Conservation (phyloP, 2,329 filamentous ascomycete species). For the Aspergillus versicolor region DNA sequence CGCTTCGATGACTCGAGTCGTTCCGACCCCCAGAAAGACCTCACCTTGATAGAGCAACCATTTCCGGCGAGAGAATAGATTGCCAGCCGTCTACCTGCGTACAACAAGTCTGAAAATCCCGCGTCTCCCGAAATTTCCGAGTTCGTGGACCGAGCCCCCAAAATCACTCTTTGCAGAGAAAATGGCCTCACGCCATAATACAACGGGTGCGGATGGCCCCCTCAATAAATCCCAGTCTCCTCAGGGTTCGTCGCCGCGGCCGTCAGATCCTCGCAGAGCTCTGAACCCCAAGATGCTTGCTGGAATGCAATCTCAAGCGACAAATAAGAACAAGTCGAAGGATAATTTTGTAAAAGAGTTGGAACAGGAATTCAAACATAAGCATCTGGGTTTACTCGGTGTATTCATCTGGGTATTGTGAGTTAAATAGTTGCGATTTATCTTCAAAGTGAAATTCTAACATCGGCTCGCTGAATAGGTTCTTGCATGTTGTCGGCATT, state of each 20-base stretch:
- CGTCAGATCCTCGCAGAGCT: conserved; percentile 14
- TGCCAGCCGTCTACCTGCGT: background rate
- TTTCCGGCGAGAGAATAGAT: background rate
- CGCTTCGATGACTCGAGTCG: conserved; percentile 16
- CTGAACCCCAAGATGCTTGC: conserved; percentile 11
- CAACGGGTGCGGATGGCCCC: conserved; percentile 7
- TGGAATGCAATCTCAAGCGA: conserved; percentile 16
- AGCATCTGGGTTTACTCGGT: conserved; percentile 38
- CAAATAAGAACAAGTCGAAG: conserved; percentile 27
- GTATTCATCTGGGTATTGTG: conserved; percentile 43
- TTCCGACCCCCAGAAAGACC: background rate
- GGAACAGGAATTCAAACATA: conserved; percentile 40
- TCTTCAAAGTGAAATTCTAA: background rate
- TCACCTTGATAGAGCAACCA: background rate
- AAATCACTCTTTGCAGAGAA: background rate
- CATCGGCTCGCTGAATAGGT: conserved; percentile 36
- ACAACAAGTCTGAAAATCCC: background rate
- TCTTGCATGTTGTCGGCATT: conserved; percentile 76
- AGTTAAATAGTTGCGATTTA: conserved; percentile 21
- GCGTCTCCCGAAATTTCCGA: background rate
- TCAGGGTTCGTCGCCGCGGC: conserved; percentile 8
- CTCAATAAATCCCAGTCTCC: conserved; percentile 2
- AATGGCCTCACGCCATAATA: conserved; percentile 6
- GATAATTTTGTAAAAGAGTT: conserved; percentile 28
- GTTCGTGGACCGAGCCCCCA: conserved; percentile 9